A percentile compares a stretch with the other conserved stretches of the same genome.
These are phyloP conservation scores for Tylopilus sp. DNA, from an alignment of 1,284 basidiomycete genomes.

Conservation along the genomic window DNA sequence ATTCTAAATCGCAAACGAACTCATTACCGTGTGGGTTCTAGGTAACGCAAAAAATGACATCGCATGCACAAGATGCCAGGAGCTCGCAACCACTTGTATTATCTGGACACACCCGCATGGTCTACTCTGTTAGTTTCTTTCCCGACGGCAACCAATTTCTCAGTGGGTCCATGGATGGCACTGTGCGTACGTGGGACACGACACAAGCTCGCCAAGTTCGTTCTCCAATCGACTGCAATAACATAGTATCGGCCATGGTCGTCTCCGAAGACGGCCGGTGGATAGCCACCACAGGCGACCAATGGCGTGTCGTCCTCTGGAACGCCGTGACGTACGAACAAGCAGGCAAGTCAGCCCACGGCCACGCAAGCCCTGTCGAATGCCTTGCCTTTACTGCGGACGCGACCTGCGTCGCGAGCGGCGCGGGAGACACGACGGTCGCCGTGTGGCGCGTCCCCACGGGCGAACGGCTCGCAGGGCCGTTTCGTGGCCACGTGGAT, in stretches of 20 bases:
- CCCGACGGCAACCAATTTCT: constrained; percentile 5
- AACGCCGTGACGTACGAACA: constrained; percentile 1
- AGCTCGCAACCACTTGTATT: neutral
- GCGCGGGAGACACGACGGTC: constrained; percentile 1
- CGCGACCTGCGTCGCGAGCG: constrained; percentile 1
- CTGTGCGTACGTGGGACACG: constrained; percentile 1
- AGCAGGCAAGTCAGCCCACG: neutral
- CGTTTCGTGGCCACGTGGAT: neutral
- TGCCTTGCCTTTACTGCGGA: constrained; percentile 2
- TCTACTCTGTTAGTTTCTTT: constrained; percentile 3
- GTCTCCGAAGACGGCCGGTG: constrained; percentile 6
- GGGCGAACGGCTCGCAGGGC: neutral
- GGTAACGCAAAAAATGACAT: neutral
- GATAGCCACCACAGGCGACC: constrained; percentile 3
- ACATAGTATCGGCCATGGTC: neutral
- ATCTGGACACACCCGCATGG: neutral
- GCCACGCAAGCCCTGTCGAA: neutral
- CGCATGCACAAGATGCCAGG: too few species aligned
- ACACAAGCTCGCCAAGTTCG: neutral
- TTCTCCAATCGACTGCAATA: neutral
- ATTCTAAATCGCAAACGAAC: neutral
- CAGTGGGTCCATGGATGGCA: constrained; percentile 2
- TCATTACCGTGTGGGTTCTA: neutral
- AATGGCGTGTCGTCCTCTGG: constrained; percentile 2
- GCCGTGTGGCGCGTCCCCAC: constrained; percentile 21